phyloP scores from a whole-genome alignment of 345 rosid genomes.

The Nephelium lappaceum region DNA sequence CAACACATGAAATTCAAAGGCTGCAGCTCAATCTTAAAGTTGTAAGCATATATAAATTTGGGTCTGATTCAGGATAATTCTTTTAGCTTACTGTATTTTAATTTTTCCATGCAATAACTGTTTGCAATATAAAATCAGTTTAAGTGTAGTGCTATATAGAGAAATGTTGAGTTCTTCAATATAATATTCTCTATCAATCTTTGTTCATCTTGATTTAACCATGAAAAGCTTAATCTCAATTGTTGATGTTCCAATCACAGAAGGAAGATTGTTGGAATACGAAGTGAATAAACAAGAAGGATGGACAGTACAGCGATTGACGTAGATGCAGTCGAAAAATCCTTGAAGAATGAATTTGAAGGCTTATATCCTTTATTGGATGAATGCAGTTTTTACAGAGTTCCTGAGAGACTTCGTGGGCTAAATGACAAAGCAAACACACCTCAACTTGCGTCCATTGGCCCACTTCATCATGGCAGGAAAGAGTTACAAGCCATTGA shows the following conservation, averaged over 20 bases:
- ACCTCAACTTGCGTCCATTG: constrained; percentile 19
- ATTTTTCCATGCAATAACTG: too few species aligned
- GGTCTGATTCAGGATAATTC: too few species aligned
- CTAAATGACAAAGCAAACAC: constrained; percentile 1
- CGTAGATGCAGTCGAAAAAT: neutral
- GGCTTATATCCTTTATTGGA: neutral
- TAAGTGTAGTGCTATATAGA: too few species aligned
- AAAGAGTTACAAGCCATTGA: constrained; percentile 16
- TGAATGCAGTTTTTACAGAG: constrained; percentile 22
- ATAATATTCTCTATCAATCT: too few species aligned
- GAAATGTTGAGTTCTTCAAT: too few species aligned
- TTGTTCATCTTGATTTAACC: too few species aligned
- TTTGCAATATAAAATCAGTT: too few species aligned
- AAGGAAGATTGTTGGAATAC: too few species aligned
- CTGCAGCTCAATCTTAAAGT: neutral
- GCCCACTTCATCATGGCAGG: constrained; percentile 22
- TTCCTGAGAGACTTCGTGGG: neutral
- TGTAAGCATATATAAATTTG: neutral
- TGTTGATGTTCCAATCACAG: neutral
- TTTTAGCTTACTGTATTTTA: too few species aligned
- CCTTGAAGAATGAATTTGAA: neutral
- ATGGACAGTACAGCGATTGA: neutral
- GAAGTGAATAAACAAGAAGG: neutral
- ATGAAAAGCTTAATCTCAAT: neutral
- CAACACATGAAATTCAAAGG: neutral